phyloP scores from a whole-genome alignment of 352 stramenopile species.

The Phytophthora hibernalis region DNA sequence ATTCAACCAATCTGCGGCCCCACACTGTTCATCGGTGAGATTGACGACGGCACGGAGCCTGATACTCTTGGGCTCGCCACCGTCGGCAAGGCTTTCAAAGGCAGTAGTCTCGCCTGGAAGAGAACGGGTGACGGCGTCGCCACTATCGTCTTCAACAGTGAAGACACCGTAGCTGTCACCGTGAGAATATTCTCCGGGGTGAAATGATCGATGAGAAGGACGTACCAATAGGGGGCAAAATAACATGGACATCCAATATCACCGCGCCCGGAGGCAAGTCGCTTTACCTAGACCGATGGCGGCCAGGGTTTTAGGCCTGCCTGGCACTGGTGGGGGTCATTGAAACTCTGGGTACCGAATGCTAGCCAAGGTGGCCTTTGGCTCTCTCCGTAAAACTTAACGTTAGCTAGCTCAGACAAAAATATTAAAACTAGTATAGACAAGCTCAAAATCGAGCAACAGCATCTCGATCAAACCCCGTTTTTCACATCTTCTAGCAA shows the following conservation, averaged over 20 bases:
- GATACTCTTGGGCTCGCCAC: conserved; percentile 44
- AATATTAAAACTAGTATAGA: background rate
- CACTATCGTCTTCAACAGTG: conserved; percentile 41
- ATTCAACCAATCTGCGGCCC: conserved; percentile 21
- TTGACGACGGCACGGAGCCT: conserved; percentile 43
- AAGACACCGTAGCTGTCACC: conserved; percentile 9
- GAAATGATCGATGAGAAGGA: conserved; percentile 41
- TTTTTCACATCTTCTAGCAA: conserved; percentile 39
- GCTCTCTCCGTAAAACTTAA: conserved; percentile 15
- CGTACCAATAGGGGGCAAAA: conserved; percentile 17
- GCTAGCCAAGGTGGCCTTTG: conserved; percentile 18
- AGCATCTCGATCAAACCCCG: background rate
- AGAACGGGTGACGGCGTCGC: conserved; percentile 43
- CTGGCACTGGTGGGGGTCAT: conserved; percentile 14
- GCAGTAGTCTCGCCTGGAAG: conserved; percentile 42
- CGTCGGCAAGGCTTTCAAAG: conserved; percentile 43
- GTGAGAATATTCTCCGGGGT: conserved; percentile 19
- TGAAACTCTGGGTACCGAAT: conserved; percentile 13
- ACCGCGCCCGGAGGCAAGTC: conserved; percentile 3
- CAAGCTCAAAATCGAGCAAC: background rate
- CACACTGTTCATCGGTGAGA: conserved; percentile 26
- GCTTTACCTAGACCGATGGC: conserved; percentile 18
- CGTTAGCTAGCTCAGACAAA: conserved; percentile 13
- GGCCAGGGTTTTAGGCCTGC: conserved; percentile 15
- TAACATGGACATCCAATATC: conserved; percentile 7